These are phyloP conservation scores for Diaporthe velutina DNA, from an alignment of 2,329 filamentous ascomycete genomes.

Conservation along the genomic window DNA sequence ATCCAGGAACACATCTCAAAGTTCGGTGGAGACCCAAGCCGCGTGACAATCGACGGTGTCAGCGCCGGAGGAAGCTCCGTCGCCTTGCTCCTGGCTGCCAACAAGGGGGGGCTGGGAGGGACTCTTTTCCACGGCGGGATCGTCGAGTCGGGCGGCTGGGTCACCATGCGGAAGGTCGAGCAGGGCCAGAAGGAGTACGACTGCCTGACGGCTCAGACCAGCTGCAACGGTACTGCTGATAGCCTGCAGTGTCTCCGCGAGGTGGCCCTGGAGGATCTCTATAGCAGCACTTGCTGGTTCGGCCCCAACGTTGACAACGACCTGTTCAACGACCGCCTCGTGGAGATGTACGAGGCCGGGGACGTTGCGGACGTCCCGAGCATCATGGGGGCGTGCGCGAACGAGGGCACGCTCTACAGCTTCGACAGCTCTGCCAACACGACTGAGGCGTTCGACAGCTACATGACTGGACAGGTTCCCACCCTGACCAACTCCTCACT, in stretches of 20 bases:
- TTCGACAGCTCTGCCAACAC: conserved; percentile 29
- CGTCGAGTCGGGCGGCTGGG: conserved; percentile 24
- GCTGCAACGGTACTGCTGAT: conserved; percentile 9
- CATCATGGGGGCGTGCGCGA: conserved; percentile 28
- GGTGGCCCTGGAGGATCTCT: not conserved
- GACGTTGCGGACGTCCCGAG: conserved; percentile 5
- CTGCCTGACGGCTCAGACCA: conserved; percentile 6
- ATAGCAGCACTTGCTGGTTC: conserved; percentile 27
- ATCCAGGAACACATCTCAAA: conserved; percentile 70
- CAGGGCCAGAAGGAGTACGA: conserved; percentile 8
- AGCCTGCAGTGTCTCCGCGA: conserved; percentile 17
- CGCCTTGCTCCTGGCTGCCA: conserved; percentile 12
- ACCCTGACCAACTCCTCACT: conserved; percentile 20
- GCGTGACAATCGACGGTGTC: conserved; percentile 76
- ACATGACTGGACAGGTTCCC: conserved; percentile 12
- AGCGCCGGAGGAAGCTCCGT: conserved; percentile 58
- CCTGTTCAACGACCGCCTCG: conserved; percentile 9
- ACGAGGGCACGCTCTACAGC: conserved; percentile 26
- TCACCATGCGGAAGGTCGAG: conserved; percentile 14
- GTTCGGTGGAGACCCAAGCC: conserved; percentile 61
- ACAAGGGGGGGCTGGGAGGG: conserved; percentile 1
- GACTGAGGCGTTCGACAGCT: not conserved
- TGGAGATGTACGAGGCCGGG: conserved; percentile 21
- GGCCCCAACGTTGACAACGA: conserved; percentile 17
- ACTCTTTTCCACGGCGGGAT: conserved; percentile 15